Evolutionary conservation across 2,329 filamentous ascomycete genomes (phyloP).

Genomic region (Bipolaris zeicola): DNA sequence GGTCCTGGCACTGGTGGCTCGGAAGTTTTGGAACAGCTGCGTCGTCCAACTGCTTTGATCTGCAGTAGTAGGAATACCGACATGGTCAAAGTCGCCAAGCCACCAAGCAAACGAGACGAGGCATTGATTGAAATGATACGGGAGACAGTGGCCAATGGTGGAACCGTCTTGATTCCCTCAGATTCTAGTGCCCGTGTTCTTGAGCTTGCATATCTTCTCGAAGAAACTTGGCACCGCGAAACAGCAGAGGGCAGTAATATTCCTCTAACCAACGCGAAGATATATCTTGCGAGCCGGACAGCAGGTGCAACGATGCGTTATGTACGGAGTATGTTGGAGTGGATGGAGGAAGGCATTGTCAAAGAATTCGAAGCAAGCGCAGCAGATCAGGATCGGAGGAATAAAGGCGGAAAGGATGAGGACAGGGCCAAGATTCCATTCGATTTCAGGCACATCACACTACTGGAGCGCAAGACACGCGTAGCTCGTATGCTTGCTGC

Average conservation of each 20-base stretch:
- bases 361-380: slow-evolving; percentile 78
- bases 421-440: slow-evolving; percentile 73
- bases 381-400: slow-evolving; percentile 40
- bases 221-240: slow-evolving; percentile 76
- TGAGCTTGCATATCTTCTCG: slow-evolving; percentile 88
- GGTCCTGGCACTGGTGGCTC: slow-evolving; percentile 79
- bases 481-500: slow-evolving; percentile 70
- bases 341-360: slow-evolving; percentile 97
- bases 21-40: slow-evolving; percentile 90
- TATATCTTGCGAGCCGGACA: slow-evolving; percentile 86
- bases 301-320: slow-evolving; percentile 88
- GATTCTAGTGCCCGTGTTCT: slow-evolving; percentile 95
- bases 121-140: slow-evolving; percentile 79
- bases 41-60: slow-evolving; percentile 90
- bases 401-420: slow-evolving; percentile 48
- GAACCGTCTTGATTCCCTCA: slow-evolving; percentile 89
- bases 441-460: slow-evolving; percentile 82
- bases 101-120: slow-evolving; percentile 82
- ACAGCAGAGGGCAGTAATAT: slow-evolving; percentile 44
- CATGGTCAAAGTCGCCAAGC: slow-evolving; percentile 70
- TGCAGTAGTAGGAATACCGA: slow-evolving; percentile 86
- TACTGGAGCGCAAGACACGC: slow-evolving; percentile 82
- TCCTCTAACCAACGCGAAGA: slow-evolving; percentile 57
- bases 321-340: slow-evolving; percentile 94
- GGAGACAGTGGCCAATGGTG: slow-evolving; percentile 79